phyloP scores from a whole-genome alignment of 1,284 basidiomycete species.

The Trichosporon coremiiforme region DNA sequence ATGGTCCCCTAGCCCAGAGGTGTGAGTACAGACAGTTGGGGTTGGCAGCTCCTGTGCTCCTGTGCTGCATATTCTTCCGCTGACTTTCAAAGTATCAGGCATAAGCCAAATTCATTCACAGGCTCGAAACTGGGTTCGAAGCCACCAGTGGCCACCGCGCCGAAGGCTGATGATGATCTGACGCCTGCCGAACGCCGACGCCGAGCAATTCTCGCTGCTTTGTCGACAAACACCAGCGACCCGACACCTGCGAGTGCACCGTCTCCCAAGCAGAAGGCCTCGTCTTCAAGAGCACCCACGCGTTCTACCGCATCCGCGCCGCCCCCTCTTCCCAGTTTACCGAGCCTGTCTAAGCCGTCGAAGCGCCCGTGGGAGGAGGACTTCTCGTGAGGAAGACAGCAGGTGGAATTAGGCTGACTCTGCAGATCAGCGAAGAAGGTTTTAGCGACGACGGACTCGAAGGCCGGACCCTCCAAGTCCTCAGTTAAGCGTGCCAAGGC shows the following conservation, averaged over 20 bases:
- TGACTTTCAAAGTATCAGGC: constrained; percentile 15
- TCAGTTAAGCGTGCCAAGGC: constrained; percentile 4
- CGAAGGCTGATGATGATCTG: constrained; percentile 14
- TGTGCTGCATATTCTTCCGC: no score
- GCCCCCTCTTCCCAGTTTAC: constrained; percentile 13
- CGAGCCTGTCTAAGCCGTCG: constrained; percentile 23
- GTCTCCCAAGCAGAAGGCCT: constrained; percentile 7
- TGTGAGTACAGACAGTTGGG: constrained; percentile 29
- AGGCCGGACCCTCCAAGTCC: neutral
- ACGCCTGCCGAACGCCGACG: constrained; percentile 45
- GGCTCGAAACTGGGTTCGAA: no score
- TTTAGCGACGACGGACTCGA: constrained; percentile 21
- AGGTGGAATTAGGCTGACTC: constrained; percentile 17
- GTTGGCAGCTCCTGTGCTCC: no score
- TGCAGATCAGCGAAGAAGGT: constrained; percentile 32
- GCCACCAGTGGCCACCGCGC: neutral
- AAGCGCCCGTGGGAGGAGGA: constrained; percentile 52
- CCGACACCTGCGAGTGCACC: constrained; percentile 20
- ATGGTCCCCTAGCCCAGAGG: constrained; percentile 38
- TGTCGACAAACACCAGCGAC: constrained; percentile 34
- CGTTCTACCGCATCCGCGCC: constrained; percentile 19
- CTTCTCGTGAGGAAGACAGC: constrained; percentile 34
- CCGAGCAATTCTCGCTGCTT: constrained; percentile 49
- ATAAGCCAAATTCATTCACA: neutral
- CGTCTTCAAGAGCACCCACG: constrained; percentile 12